A percentile compares a stretch with the other conserved stretches of the same genome.
phyloP scores from a whole-genome alignment of 495 filamentous ascomycete species.

The Bathelium albidoporum region DNA sequence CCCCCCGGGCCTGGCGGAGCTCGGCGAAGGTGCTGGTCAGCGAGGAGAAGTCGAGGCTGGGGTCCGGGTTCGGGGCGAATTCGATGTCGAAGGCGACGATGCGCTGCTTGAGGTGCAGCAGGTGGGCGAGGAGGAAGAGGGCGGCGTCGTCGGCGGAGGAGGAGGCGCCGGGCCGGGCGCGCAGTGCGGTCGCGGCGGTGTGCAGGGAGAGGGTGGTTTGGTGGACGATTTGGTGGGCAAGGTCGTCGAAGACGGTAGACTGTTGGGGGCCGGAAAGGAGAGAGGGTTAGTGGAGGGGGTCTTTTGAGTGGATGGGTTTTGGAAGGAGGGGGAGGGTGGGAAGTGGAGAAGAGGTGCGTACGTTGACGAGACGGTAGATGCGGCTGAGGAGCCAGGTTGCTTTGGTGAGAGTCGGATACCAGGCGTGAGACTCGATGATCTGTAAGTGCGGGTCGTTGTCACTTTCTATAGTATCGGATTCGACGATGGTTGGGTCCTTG shows the following conservation, averaged over 20 bases:
- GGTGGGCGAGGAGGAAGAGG: conserved; percentile 83
- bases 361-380: conserved; percentile 76
- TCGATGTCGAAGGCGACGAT: conserved; percentile 88
- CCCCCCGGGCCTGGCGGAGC: conserved; percentile 49
- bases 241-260: conserved; percentile 66
- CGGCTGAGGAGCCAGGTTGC: conserved; percentile 74
- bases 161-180: conserved; percentile 32
- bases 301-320: not conserved
- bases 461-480: conserved; percentile 29
- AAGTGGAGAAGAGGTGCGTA: conserved; percentile 34
- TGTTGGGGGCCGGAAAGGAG: conserved; percentile 15
- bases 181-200: conserved; percentile 39
- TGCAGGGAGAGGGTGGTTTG: conserved; percentile 59
- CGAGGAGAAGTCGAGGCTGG: conserved; percentile 66
- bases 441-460: conserved; percentile 29
- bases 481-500: conserved; percentile 39
- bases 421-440: conserved; percentile 29
- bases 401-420: conserved; percentile 63
- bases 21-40: conserved; percentile 72
- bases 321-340: not conserved
- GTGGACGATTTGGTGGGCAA: conserved; percentile 69
- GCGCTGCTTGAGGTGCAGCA: conserved; percentile 82
- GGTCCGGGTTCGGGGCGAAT: conserved; percentile 59
- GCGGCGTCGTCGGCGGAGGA: conserved; percentile 58
- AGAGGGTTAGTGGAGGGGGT: not conserved